These are phyloP conservation scores for Peronospora tabacina DNA, from an alignment of 352 stramenopile genomes.

Conservation along the genomic window DNA sequence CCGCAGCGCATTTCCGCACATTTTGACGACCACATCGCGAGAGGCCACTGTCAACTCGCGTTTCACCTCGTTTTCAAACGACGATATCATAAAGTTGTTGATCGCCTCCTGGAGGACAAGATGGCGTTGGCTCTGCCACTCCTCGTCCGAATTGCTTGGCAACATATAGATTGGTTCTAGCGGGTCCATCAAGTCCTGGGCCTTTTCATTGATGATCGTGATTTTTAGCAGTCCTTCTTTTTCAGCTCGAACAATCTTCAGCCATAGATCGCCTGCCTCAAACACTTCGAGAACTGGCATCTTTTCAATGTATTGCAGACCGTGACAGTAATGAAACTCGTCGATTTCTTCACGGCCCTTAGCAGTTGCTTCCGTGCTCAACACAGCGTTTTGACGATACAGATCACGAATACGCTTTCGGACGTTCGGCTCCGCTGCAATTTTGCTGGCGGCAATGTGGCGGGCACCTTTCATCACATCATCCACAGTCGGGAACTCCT, in stretches of 20 bases:
- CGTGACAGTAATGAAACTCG: slow-evolving; percentile 83
- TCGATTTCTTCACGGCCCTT: slow-evolving; percentile 86
- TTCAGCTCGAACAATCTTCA: slow-evolving; percentile 68
- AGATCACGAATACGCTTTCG: slow-evolving; percentile 80
- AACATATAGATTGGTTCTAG: slow-evolving; percentile 66
- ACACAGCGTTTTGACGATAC: slow-evolving; percentile 63
- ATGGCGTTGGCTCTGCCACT: slow-evolving; percentile 81
- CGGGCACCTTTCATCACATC: slow-evolving; percentile 84
- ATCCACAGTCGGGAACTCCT: slow-evolving; percentile 77
- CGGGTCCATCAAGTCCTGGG: slow-evolving; percentile 77
- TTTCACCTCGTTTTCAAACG: slow-evolving; percentile 82
- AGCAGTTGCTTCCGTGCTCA: slow-evolving; percentile 68
- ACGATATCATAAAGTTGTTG: slow-evolving; percentile 75
- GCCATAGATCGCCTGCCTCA: slow-evolving; percentile 64
- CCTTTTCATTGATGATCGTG: slow-evolving; percentile 73
- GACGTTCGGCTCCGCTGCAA: slow-evolving; percentile 79
- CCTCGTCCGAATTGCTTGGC: slow-evolving; percentile 51
- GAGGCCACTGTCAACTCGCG: slow-evolving; percentile 65
- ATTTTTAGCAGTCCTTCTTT: slow-evolving; percentile 80
- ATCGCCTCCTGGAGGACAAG: slow-evolving; percentile 80
- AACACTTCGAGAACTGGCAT: slow-evolving; percentile 82
- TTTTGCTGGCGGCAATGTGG: slow-evolving; percentile 82
- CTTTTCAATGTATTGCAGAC: slow-evolving; percentile 77
- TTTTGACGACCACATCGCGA: slow-evolving; percentile 65
- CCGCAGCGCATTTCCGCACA: slow-evolving; percentile 62